Evolutionary conservation across 2,329 filamentous ascomycete genomes (phyloP).

Genomic region (Sporothrix variecibatus): DNA sequence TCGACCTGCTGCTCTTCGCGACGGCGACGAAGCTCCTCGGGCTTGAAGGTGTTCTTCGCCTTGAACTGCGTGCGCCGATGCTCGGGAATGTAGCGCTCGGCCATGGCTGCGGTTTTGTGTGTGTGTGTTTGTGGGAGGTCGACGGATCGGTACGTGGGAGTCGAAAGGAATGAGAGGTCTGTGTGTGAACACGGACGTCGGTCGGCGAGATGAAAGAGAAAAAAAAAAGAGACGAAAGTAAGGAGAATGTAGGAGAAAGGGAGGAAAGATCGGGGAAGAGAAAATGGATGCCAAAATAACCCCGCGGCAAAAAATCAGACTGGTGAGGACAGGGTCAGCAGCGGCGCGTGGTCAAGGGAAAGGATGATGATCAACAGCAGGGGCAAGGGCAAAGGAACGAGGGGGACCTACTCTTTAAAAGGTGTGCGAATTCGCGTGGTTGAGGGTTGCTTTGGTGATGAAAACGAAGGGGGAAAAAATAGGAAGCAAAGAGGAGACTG

Average conservation of each 20-base stretch:
- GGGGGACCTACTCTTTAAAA: slow-evolving; percentile 20
- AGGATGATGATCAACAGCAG: neutral
- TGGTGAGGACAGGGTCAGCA: slow-evolving; percentile 18
- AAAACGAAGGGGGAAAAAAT: slow-evolving; percentile 23
- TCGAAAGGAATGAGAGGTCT: neutral
- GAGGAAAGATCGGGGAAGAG: neutral
- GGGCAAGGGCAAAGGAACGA: neutral
- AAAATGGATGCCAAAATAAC: neutral
- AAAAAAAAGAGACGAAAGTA: neutral
- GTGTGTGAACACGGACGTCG: slow-evolving; percentile 1
- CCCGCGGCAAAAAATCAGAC: slow-evolving; percentile 15
- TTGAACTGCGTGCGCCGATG: slow-evolving; percentile 99
- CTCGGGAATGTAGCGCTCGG: slow-evolving; percentile 98
- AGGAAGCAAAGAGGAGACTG: slow-evolving; percentile 15
- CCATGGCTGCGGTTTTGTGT: slow-evolving; percentile 65
- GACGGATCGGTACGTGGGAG: neutral
- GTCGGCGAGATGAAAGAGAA: neutral
- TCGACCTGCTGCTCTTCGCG: slow-evolving; percentile 99
- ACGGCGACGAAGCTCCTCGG: slow-evolving; percentile 95
- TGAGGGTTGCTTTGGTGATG: slow-evolving; percentile 29
- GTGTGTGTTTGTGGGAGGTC: slow-evolving; percentile 11
- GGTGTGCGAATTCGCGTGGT: slow-evolving; percentile 18
- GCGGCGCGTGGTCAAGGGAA: neutral
- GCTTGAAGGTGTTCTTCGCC: slow-evolving; percentile 98
- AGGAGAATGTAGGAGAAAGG: neutral